phyloP scores from a whole-genome alignment of 257 asterid species.

The Solanum ossicruentum region DNA sequence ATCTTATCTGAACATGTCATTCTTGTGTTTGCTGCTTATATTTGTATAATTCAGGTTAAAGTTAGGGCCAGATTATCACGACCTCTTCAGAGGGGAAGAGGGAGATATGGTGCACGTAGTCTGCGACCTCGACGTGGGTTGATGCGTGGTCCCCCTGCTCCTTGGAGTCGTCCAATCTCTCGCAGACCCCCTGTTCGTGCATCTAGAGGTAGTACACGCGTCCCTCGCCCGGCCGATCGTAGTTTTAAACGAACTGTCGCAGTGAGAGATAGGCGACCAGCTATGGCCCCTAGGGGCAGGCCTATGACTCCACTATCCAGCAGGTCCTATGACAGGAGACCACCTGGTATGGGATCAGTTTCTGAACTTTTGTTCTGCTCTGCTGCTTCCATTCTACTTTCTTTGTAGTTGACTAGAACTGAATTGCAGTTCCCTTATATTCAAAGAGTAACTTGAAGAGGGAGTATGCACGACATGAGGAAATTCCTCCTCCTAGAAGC shows the following conservation, averaged over 20 bases:
- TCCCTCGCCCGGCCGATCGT: conserved; percentile 49
- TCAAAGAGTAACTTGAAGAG: conserved; percentile 61
- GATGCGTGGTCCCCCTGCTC: conserved; percentile 42
- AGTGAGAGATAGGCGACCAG: conserved; percentile 67
- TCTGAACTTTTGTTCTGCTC: background rate
- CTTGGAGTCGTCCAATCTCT: conserved; percentile 60
- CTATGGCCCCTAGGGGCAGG: conserved; percentile 58
- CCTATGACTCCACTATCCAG: conserved; percentile 53
- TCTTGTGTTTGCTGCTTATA: background rate
- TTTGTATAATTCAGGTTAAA: conserved; percentile 54
- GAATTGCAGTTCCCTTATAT: conserved; percentile 51
- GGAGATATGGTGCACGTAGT: conserved; percentile 64
- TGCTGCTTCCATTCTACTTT: background rate
- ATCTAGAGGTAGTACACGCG: conserved; percentile 41
- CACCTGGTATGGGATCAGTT: conserved; percentile 51
- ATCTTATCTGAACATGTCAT: background rate
- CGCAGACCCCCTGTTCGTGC: conserved; percentile 46
- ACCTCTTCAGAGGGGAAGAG: conserved; percentile 95
- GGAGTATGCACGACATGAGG: conserved; percentile 74
- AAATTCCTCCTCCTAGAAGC: conserved; percentile 57
- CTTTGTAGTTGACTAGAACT: background rate
- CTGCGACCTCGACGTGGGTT: conserved; percentile 47
- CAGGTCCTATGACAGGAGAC: conserved; percentile 84
- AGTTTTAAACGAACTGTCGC: conserved; percentile 52
- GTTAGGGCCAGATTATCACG: conserved; percentile 96